Evolutionary conservation across 768 basidiomycete species (phyloP).

Genomic region (Peribolospora baueri): DNA sequence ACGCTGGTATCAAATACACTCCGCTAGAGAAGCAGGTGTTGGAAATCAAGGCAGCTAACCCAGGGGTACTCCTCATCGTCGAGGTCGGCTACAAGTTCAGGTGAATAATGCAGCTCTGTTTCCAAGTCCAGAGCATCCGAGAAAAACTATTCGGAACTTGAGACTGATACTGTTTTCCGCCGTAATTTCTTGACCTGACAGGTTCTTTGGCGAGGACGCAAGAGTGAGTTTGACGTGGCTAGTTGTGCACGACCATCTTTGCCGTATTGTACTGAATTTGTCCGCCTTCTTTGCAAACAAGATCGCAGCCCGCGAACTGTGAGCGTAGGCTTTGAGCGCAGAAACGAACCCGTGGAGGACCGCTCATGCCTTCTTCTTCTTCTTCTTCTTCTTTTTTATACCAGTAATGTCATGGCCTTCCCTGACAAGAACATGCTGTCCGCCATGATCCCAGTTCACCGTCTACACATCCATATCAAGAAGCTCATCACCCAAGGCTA

Average conservation of each 20-base stretch:
- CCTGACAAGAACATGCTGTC: background rate
- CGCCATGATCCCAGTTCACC: slow-evolving; percentile 27
- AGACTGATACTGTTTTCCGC: background rate
- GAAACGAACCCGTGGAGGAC: background rate
- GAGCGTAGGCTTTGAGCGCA: slow-evolving; percentile 23
- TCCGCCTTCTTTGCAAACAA: slow-evolving; percentile 14
- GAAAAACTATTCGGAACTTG: background rate
- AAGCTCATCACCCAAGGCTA: slow-evolving; percentile 54
- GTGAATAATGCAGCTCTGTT: background rate
- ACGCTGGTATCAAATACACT: slow-evolving; percentile 43
- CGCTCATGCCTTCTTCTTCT: slow-evolving; percentile 43
- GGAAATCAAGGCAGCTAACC: slow-evolving; percentile 6
- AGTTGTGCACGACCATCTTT: background rate
- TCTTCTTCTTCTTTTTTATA: slow-evolving; percentile 48
- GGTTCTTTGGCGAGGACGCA: slow-evolving; percentile 64
- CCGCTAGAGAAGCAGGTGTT: slow-evolving; percentile 45
- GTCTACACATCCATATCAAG: slow-evolving; percentile 11
- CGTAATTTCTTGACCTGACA: background rate
- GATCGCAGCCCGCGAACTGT: slow-evolving; percentile 27
- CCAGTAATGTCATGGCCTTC: slow-evolving; percentile 34
- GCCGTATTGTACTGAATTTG: background rate
- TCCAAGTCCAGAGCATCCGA: slow-evolving; percentile 21
- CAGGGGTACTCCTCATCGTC: slow-evolving; percentile 36
- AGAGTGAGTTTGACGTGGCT: slow-evolving; percentile 24
- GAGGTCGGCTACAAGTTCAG: slow-evolving; percentile 51